Conservation (phyloP, 176 grass and related monocot genomes). For the Carex myosuroides region DNA sequence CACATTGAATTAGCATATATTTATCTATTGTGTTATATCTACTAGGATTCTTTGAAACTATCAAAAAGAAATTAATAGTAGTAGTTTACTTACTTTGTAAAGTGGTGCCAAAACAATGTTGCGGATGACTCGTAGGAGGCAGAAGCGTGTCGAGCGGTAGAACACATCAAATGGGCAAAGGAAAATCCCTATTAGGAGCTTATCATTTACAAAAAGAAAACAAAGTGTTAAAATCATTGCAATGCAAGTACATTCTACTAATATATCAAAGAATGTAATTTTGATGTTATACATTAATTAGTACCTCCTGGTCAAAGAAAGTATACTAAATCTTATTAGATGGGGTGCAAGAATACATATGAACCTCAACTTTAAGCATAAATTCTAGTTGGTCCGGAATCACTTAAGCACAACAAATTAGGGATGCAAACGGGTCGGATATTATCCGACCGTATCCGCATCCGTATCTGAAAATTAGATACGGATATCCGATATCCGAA, state of each 20-base stretch:
- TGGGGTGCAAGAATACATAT: no score
- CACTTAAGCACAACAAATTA: not conserved
- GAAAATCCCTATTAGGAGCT: slow-evolving; percentile 29
- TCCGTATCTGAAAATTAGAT: no score
- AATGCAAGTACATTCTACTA: not conserved
- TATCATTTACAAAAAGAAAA: not conserved
- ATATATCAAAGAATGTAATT: not conserved
- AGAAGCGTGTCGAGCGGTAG: slow-evolving; percentile 38
- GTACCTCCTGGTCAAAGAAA: not conserved
- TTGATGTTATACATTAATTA: not conserved
- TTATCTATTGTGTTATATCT: not conserved
- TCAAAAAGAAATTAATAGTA: not conserved
- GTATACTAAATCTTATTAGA: no score
- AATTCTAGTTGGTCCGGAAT: not conserved
- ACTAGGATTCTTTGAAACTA: not conserved
- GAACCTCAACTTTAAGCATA: not conserved
- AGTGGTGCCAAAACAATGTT: slow-evolving; percentile 36
- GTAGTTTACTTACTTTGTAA: slow-evolving; percentile 31
- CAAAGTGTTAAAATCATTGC: not conserved
- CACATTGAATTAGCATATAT: not conserved
- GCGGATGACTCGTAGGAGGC: slow-evolving; percentile 40
- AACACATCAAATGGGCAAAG: slow-evolving; percentile 42
- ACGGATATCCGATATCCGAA: no score
- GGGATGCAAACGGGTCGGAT: no score
- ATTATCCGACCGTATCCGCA: no score